Evolutionary conservation across 371 early-diverging fungal genomes (phyloP).

Genomic region (Rhizomucor miehei): DNA sequence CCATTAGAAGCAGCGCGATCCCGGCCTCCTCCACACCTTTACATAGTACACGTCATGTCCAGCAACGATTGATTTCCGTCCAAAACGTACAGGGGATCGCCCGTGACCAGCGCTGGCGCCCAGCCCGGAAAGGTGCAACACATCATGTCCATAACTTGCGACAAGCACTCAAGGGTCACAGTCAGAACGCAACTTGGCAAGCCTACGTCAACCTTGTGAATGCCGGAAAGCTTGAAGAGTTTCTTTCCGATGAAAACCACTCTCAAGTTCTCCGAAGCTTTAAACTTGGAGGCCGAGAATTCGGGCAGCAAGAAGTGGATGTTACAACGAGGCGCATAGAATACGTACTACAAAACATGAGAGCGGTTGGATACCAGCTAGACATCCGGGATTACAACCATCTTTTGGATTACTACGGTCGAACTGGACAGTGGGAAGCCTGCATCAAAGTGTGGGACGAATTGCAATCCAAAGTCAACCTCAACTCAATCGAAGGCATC

Average conservation of each 20-base stretch:
- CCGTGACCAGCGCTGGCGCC: no score
- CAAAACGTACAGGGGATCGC: no score
- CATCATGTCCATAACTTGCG: slow-evolving; percentile 11
- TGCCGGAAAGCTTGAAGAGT: slow-evolving; percentile 12
- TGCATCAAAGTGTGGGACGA: slow-evolving; percentile 25
- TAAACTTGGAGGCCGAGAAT: slow-evolving; percentile 24
- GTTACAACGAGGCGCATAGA: slow-evolving; percentile 26
- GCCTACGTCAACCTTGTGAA: slow-evolving; percentile 27
- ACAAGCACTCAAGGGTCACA: slow-evolving; percentile 25
- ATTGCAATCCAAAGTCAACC: slow-evolving; percentile 5
- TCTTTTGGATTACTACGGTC: slow-evolving; percentile 40
- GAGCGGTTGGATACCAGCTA: slow-evolving; percentile 6
- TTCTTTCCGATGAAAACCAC: slow-evolving; percentile 26
- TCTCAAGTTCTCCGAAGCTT: slow-evolving; percentile 37
- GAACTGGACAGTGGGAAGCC: slow-evolving; percentile 26
- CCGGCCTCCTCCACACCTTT: no score
- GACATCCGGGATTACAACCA: slow-evolving; percentile 46
- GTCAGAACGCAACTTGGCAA: slow-evolving; percentile 38
- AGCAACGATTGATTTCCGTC: no score
- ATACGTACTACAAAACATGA: slow-evolving; percentile 29
- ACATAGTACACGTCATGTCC: no score
- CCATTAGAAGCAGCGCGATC: no score
- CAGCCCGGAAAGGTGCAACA: no score
- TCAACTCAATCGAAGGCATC: background rate
- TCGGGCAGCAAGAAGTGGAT: slow-evolving; percentile 22